These are phyloP conservation scores for Pseudohalonectria lignicola DNA, from an alignment of 2,329 filamentous ascomycete genomes.

Conservation along the genomic window DNA sequence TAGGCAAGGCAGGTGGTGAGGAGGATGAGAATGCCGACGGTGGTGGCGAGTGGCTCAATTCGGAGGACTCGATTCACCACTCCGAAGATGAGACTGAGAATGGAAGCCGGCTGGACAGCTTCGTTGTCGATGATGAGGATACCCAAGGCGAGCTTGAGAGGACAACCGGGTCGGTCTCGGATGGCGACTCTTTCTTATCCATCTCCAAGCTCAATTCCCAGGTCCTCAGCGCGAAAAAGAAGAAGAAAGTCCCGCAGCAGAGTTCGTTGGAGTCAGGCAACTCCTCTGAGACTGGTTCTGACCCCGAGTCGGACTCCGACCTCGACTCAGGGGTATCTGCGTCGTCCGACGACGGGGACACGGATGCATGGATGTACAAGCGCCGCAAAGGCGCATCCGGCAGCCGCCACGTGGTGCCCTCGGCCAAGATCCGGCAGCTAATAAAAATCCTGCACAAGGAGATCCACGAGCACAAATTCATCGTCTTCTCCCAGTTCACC, in stretches of 20 bases:
- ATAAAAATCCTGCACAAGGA: slow-evolving; percentile 73
- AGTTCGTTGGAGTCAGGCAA: slow-evolving; percentile 8
- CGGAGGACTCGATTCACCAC: slow-evolving; percentile 53
- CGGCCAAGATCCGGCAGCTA: slow-evolving; percentile 85
- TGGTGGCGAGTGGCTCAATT: slow-evolving; percentile 66
- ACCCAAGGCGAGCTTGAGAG: slow-evolving; percentile 17
- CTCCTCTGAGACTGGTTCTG: slow-evolving; percentile 11
- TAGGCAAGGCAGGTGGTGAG: slow-evolving; percentile 71
- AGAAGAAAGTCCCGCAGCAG: slow-evolving; percentile 9
- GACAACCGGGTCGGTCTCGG: slow-evolving; percentile 11
- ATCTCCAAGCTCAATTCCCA: slow-evolving; percentile 23
- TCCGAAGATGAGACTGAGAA: slow-evolving; percentile 44
- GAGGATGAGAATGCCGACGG: slow-evolving; percentile 84
- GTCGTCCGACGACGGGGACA: slow-evolving; percentile 7
- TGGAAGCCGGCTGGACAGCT: slow-evolving; percentile 42
- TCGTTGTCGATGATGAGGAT: slow-evolving; percentile 41
- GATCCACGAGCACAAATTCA: slow-evolving; percentile 79
- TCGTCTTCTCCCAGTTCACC: slow-evolving; percentile 97
- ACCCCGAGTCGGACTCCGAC: slow-evolving; percentile 25
- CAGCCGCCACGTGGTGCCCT: slow-evolving; percentile 45
- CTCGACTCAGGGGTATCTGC: slow-evolving; percentile 20
- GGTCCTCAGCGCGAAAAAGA: slow-evolving; percentile 14
- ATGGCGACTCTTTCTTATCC: slow-evolving; percentile 25
- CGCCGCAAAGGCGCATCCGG: not conserved
- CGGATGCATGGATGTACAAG: not conserved